Conservation (phyloP, 2,329 filamentous ascomycete genomes). For the Hirsutella minnesotensis region DNA sequence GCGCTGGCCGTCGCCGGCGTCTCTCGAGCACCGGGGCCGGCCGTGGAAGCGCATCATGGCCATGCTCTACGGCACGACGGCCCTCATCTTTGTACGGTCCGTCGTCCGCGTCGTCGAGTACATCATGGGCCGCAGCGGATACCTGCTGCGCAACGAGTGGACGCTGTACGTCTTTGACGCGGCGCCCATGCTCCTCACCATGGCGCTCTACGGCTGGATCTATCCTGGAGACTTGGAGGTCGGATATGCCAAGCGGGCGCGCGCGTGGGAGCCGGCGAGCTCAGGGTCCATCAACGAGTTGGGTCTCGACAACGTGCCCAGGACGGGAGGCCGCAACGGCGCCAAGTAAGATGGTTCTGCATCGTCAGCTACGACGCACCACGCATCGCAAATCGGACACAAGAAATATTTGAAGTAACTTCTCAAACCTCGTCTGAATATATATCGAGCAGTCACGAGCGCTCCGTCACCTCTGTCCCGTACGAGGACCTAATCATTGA, state of each 20-base stretch:
- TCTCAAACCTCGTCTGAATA: no score
- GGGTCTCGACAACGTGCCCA: slow-evolving; percentile 1
- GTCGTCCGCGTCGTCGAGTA: slow-evolving; percentile 38
- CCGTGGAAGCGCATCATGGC: slow-evolving; percentile 22
- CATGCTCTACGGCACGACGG: slow-evolving; percentile 24
- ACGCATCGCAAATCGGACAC: no score
- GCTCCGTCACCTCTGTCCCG: no score
- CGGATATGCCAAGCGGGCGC: not conserved
- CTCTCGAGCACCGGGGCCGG: slow-evolving; percentile 2
- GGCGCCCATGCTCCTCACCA: slow-evolving; percentile 10
- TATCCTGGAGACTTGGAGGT: slow-evolving; percentile 8
- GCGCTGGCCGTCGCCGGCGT: slow-evolving; percentile 8
- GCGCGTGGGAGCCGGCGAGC: slow-evolving; percentile 2
- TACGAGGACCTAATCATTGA: no score
- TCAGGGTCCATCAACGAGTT: slow-evolving; percentile 1
- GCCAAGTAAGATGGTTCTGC: no score
- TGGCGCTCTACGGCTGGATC: slow-evolving; percentile 10
- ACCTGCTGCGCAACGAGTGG: slow-evolving; percentile 27
- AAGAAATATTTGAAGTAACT: no score
- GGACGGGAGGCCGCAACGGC: not conserved
- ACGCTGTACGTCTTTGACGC: slow-evolving; percentile 31
- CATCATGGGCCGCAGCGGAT: slow-evolving; percentile 25
- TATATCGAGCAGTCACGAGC: no score
- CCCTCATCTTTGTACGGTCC: slow-evolving; percentile 29
- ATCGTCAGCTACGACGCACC: no score